A percentile compares a stretch with the other conserved stretches of the same genome.
Conservation (phyloP, 2,329 filamentous ascomycete genomes). For the Torrubiella hemipterigena region DNA sequence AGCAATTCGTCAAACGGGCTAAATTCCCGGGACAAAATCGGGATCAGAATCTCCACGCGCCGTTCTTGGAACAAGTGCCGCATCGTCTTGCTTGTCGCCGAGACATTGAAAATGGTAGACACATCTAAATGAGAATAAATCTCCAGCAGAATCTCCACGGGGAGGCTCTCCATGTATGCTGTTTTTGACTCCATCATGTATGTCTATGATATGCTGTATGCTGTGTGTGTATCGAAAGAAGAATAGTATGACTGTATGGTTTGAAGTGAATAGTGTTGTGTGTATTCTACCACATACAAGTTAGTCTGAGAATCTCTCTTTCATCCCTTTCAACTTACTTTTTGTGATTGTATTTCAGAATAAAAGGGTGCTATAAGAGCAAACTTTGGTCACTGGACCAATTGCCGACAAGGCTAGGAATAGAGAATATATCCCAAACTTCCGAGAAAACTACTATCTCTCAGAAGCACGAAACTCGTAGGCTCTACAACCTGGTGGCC, state of each 20-base stretch:
- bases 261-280: too few relatives aligned
- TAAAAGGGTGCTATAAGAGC: too few relatives aligned
- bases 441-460: not conserved
- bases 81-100: slow-evolving; percentile 23
- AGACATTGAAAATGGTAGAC: slow-evolving; percentile 25
- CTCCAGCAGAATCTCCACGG: slow-evolving; percentile 35
- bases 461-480: not conserved
- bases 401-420: not conserved
- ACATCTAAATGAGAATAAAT: slow-evolving; percentile 34
- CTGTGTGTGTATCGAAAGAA: not conserved
- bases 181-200: not conserved
- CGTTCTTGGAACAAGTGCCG: slow-evolving; percentile 26
- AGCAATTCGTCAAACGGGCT: slow-evolving; percentile 33
- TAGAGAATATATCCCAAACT: not conserved
- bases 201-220: not conserved
- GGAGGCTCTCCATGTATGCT: slow-evolving; percentile 18
- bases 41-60: slow-evolving; percentile 28
- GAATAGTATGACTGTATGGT: too few relatives aligned
- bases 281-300: not conserved
- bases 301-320: not conserved
- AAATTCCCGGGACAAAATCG: slow-evolving; percentile 28
- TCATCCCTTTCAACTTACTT: not conserved
- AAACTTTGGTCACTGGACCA: too few relatives aligned
- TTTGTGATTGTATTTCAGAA: too few relatives aligned
- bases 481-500: slow-evolving; percentile 31